Percentiles rank a stretch among this genome's conserved stretches.
Evolutionary conservation across 345 rosid species (phyloP).

Genomic region (Rubroshorea leprosula): DNA sequence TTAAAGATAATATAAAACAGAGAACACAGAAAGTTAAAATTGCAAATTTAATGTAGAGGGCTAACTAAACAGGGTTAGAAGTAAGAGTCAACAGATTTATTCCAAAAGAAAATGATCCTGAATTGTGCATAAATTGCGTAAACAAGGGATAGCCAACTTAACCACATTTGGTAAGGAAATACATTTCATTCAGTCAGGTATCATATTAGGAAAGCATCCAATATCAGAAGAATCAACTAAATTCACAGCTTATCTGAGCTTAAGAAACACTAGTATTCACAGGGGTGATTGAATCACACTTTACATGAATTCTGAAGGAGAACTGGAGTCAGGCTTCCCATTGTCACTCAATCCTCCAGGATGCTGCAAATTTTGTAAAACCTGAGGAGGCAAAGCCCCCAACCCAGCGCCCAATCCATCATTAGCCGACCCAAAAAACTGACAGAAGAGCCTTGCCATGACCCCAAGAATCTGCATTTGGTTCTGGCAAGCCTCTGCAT

Average conservation of each 20-base stretch:
- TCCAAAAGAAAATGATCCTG: too few species aligned
- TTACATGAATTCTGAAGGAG: conserved; percentile 66
- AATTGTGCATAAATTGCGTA: too few species aligned
- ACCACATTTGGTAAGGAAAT: too few species aligned
- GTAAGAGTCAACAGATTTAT: too few species aligned
- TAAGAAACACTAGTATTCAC: neutral
- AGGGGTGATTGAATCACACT: conserved; percentile 9
- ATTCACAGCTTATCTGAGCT: neutral
- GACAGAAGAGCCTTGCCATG: conserved; percentile 58
- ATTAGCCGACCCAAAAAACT: conserved; percentile 48
- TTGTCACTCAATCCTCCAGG: conserved; percentile 47
- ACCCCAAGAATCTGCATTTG: conserved; percentile 69
- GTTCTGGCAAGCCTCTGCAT: conserved; percentile 62
- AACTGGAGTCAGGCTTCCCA: conserved; percentile 57
- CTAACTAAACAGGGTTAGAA: too few species aligned
- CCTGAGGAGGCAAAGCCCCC: conserved; percentile 54
- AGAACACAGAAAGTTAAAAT: too few species aligned
- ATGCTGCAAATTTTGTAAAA: conserved; percentile 66
- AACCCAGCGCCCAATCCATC: conserved; percentile 53
- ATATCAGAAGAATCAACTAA: too few species aligned
- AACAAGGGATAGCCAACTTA: too few species aligned
- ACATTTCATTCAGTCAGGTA: too few species aligned
- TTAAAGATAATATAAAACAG: too few species aligned
- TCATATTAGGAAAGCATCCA: too few species aligned
- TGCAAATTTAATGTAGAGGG: too few species aligned